phyloP scores from a whole-genome alignment of 2,329 filamentous ascomycete genomes.

The Xylaria multiplex region DNA sequence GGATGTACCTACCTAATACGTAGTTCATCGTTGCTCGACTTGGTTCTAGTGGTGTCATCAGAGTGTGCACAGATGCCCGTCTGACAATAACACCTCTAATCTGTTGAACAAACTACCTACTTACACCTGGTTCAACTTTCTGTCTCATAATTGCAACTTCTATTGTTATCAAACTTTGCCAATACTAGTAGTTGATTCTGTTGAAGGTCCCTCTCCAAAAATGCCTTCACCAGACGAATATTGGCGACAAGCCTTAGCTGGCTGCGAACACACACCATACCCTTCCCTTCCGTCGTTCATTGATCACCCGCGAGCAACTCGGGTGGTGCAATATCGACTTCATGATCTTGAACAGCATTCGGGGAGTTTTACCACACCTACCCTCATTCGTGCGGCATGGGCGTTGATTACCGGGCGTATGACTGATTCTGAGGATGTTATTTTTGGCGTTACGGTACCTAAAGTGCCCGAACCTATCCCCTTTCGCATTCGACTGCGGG shows the following conservation, averaged over 20 bases:
- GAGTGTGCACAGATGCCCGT: background rate
- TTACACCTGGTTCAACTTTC: background rate
- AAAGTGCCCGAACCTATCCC: conserved; percentile 3
- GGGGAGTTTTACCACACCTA: background rate
- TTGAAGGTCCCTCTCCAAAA: background rate
- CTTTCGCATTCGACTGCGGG: conserved; percentile 12
- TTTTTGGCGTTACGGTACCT: conserved; percentile 14
- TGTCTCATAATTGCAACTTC: background rate
- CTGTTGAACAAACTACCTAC: background rate
- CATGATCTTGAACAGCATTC: background rate
- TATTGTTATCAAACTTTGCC: background rate
- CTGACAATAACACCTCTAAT: background rate
- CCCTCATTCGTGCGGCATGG: conserved; percentile 22
- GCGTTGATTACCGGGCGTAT: conserved; percentile 14
- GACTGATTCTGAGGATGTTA: conserved; percentile 24
- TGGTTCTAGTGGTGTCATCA: background rate
- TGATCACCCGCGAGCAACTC: conserved; percentile 1
- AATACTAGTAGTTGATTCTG: background rate
- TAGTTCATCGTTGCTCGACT: background rate
- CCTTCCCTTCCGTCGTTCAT: conserved; percentile 19
- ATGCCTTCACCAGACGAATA: conserved; percentile 14
- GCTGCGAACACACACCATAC: conserved; percentile 25
- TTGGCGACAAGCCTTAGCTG: conserved; percentile 22
- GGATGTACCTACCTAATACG: background rate
- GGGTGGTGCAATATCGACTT: conserved; percentile 12